Evolutionary conservation across 176 grass and related monocot species (phyloP).

Genomic region (Tuctoria greenei): DNA sequence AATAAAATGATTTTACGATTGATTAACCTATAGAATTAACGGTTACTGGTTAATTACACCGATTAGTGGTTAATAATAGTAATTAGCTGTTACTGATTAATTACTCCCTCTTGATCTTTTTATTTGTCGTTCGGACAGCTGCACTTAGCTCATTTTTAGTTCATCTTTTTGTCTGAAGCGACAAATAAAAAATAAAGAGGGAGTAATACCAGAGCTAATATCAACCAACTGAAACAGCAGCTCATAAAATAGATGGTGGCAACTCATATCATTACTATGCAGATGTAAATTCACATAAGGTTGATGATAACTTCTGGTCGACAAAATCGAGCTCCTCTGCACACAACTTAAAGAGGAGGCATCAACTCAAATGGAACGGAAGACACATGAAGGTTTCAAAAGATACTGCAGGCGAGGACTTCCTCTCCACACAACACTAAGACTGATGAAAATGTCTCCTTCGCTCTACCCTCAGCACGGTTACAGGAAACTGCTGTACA

Average conservation of each 20-base stretch:
- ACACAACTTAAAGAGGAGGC: conserved; percentile 39
- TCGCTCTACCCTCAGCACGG: conserved; percentile 34
- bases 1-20: too few relatives aligned
- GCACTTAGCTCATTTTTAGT: too few relatives aligned
- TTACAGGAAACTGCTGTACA: conserved; percentile 85
- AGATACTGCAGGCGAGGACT: conserved; percentile 53
- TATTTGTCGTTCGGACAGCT: too few relatives aligned
- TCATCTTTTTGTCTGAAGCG: too few relatives aligned
- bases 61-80: too few relatives aligned
- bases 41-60: too few relatives aligned
- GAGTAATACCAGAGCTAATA: too few relatives aligned
- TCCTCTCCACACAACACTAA: conserved; percentile 41
- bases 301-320: conserved; percentile 23
- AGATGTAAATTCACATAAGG: conserved; percentile 43
- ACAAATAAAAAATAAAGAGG: too few relatives aligned
- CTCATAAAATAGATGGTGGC: conserved; percentile 14
- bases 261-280: conserved; percentile 40
- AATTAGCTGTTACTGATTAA: too few relatives aligned
- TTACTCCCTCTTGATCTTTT: too few relatives aligned
- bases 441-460: conserved; percentile 38
- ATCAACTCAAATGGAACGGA: conserved; percentile 36
- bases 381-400: conserved; percentile 45
- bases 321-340: conserved; percentile 59
- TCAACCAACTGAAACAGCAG: background rate
- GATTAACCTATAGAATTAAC: too few relatives aligned